Percentiles rank a stretch among this genome's conserved stretches.
Evolutionary conservation across 805 yeast genomes (phyloP).

Genomic region (Cyberlindnera sargentensis): DNA sequence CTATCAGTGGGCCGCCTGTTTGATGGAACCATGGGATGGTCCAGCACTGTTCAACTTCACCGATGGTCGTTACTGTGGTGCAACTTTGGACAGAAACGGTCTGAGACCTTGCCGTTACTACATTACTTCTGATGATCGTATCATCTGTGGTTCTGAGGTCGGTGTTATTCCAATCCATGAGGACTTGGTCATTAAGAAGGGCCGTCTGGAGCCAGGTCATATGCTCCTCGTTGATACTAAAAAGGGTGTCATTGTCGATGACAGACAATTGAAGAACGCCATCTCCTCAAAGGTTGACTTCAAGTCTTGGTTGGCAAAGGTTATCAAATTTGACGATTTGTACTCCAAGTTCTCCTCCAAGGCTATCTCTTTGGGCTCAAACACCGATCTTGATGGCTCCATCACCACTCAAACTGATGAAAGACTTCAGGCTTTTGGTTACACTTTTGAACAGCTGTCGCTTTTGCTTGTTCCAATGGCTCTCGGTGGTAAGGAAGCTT

Average conservation of each 20-base stretch:
- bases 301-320: constrained; percentile 87
- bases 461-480: constrained; percentile 92
- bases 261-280: constrained; percentile 72
- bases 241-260: constrained; percentile 90
- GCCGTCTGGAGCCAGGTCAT: constrained; percentile 93
- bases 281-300: constrained; percentile 84
- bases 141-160: constrained; percentile 97
- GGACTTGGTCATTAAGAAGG: constrained; percentile 77
- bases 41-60: constrained; percentile 96
- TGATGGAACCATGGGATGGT: constrained; percentile 99
- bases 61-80: constrained; percentile 97
- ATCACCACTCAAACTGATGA: constrained; percentile 65
- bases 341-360: constrained; percentile 41
- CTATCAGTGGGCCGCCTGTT: constrained; percentile 98
- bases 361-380: constrained; percentile 11
- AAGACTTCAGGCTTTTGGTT: constrained; percentile 79
- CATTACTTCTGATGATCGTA: constrained; percentile 87
- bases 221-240: constrained; percentile 93
- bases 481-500: constrained; percentile 80
- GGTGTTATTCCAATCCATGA: constrained; percentile 92
- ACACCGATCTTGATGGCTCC: constrained; percentile 23
- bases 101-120: constrained; percentile 97
- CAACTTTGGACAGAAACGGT: constrained; percentile 95
- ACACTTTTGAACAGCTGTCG: constrained; percentile 88
- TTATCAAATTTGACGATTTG: constrained; percentile 78